Base-by-base conservation (phyloP, 768 basidiomycete genomes). In the Rhodosporidiobolus sp. region DNA sequence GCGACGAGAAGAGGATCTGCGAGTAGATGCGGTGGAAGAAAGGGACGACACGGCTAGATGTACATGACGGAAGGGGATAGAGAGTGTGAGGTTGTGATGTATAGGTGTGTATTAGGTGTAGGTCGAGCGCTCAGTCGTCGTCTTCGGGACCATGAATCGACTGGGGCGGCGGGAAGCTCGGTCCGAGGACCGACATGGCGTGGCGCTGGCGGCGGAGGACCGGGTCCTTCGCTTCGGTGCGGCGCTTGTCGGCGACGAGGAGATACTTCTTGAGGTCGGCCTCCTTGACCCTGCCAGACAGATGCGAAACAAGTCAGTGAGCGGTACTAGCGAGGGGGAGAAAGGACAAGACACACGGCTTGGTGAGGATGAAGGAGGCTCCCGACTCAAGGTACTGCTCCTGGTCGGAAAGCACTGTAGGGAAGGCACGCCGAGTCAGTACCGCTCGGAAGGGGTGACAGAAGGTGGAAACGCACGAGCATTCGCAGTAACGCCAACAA, bases 401-500 rank as follows among this genome's bases (percentile, higher is more conserved):
- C 56, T 79, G 78, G 65, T 79, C 76, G 3, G 69, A 65, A 3
- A 67, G 52, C 1, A 67, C 59, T 61, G 69, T 35, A 28, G 45
- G 30, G 24, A 38, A 3, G 35, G 12, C 0, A 28, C 35, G 53
- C 65, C 61, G 35, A 20, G 9, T 3, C 3, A 14, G 20, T 7
- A 12, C 4, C 16, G 24, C 24, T 10, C 30, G 16, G 45, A 22
- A 30, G 46, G 14, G 45, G 17, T 19, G 46, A 9, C n/a, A 19
- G 22, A n/a, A n/a, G n/a, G n/a, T n/a, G n/a, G 49, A 2, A 17
- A 62, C 66, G 35, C 54, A 77, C 60, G 81, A 53, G 85, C 85
- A 74, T 86, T 86, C 2, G 84, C 90, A 3, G 80, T 81, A 6
- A 79, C 78, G 4, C 80, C 80, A 35, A 92, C 89, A n/a, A 93